A percentile compares a stretch with the other conserved stretches of the same genome.
These are phyloP conservation scores for Noccaea bulbosa DNA, from an alignment of 345 rosid species.

Conservation along the genomic window DNA sequence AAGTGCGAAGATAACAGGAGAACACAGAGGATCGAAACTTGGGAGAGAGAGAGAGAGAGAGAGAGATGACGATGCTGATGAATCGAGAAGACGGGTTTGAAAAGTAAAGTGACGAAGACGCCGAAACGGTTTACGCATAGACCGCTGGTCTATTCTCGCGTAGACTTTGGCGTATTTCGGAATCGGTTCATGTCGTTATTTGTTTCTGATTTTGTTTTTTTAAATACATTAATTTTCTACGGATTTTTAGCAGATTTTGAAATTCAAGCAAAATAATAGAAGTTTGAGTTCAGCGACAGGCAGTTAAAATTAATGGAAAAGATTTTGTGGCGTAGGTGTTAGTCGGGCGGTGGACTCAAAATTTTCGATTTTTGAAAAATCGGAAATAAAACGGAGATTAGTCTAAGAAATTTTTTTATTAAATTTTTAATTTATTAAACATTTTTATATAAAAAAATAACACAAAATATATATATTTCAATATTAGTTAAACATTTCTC, in stretches of 20 bases:
- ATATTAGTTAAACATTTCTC: too few species aligned
- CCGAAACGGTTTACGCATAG: conserved; percentile 13
- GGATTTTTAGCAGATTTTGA: not conserved
- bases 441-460: too few species aligned
- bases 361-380: too few species aligned
- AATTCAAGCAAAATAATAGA: not conserved
- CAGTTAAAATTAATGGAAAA: not conserved
- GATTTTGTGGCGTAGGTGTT: not conserved
- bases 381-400: too few species aligned
- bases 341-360: too few species aligned
- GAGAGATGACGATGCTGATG: conserved; percentile 20
- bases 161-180: conserved; percentile 18
- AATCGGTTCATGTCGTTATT: conserved; percentile 11
- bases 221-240: not conserved
- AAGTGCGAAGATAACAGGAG: conserved; percentile 2
- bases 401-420: too few species aligned
- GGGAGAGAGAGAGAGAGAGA: conserved; percentile 20
- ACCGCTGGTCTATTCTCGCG: conserved; percentile 14
- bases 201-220: conserved; percentile 3
- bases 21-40: conserved; percentile 11
- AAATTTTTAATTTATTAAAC: too few species aligned
- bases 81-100: conserved; percentile 17
- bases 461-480: too few species aligned
- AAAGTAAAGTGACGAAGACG: conserved; percentile 29
- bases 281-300: not conserved